Evolutionary conservation across 257 asterid genomes (phyloP).

Genomic region (Apocynum venetum): DNA sequence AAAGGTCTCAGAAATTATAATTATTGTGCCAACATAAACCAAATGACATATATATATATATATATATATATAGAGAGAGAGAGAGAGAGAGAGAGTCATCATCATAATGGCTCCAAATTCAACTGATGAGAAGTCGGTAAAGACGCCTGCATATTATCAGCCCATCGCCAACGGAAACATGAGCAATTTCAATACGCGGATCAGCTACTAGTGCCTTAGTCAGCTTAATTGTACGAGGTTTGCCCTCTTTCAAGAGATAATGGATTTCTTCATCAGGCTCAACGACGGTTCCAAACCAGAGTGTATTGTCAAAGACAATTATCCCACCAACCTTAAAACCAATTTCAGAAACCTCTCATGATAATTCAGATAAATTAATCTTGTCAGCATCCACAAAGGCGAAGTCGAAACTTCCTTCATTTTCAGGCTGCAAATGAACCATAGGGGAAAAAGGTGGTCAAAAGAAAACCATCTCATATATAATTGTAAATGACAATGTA

Average conservation of each 20-base stretch:
- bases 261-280: constrained; percentile 29
- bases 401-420: constrained; percentile 30
- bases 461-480: not conserved
- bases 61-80: no score
- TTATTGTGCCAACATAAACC: no score
- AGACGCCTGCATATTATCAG: constrained; percentile 39
- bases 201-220: constrained; percentile 37
- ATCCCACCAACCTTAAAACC: constrained; percentile 28
- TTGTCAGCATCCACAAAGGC: constrained; percentile 42
- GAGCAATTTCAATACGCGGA: constrained; percentile 40
- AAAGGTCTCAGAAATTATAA: no score
- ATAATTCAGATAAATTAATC: constrained; percentile 22
- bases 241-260: not conserved
- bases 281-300: constrained; percentile 29
- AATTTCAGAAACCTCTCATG: constrained; percentile 33
- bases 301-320: constrained; percentile 35
- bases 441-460: not conserved
- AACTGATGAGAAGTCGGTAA: not conserved
- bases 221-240: constrained; percentile 22
- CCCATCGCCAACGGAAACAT: constrained; percentile 50
- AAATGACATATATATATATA: no score
- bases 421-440: constrained; percentile 23
- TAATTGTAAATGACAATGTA: not conserved
- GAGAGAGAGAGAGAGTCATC: no score
- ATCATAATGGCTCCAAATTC: no score